Evolutionary conservation across 768 basidiomycete genomes (phyloP), one percentile per base, ranked within the genome.

Genomic region (Leccinum pellstonianum): DNA sequence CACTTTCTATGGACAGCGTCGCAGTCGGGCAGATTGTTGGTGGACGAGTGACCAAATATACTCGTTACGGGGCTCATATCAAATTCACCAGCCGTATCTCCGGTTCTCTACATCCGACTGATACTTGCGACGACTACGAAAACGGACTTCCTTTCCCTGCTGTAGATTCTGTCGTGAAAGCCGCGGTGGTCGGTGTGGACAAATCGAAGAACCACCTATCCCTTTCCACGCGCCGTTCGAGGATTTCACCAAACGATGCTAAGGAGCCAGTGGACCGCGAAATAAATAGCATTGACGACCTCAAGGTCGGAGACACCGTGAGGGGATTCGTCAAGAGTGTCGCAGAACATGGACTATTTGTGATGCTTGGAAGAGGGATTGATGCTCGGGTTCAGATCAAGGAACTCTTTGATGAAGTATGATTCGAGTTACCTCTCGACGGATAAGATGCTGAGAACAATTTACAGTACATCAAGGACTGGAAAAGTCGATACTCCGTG

Each of bases 351-450:
- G 96, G 96, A 15, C 68, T 99, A 19, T 98, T 97, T 66, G 93
- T 99, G 3, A 84, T 84, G 29, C 76, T 99, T 37, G 93, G 92
- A 9, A 83, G 88, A 31, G 81, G 82, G n/a, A 78, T 97, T 25
- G 93, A 95, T 68, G 95, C 90, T 57, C 86, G 95, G 17, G 87
- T 99, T 27, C 93, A 96, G 75, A 98, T 98, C 70, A 86, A 83
- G 68, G 93, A 97, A 74, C 81, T 96, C 5, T 97, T 96, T 70
- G 92, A 97, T 68, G 93, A 95, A 66, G 85, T 84, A 66, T 63
- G 60, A 21, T 21, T 17, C 55, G 29, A 59, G 17, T 12, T 57
- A 27, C 55, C 25, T 57, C 17, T 1, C 10, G 11, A 19, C 4
- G 10, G 11, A 23, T 15, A 3, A 52, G 29, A 41, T 56, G 15